Evolutionary conservation across 116 monocot species (phyloP).

Genomic region (Phalaenopsis hybrid): DNA sequence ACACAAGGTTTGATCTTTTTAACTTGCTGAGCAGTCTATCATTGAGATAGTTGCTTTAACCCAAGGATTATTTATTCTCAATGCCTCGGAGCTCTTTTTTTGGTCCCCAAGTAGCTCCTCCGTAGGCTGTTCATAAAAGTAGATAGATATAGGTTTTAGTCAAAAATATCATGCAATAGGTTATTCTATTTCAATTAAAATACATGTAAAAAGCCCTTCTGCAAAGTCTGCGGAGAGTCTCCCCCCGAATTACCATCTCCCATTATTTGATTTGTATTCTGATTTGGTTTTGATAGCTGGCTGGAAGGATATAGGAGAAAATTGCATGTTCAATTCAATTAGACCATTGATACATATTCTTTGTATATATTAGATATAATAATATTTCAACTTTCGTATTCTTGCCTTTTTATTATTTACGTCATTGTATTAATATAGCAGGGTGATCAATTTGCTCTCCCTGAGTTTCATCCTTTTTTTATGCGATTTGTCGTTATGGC

Average conservation of each 20-base stretch:
- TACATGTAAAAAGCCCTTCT: neutral
- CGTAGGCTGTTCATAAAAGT: neutral
- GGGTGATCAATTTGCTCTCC: too few relatives aligned
- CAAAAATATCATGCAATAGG: neutral
- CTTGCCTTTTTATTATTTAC: neutral
- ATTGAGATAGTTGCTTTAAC: neutral
- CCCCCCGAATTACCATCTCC: neutral
- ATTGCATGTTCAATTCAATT: neutral
- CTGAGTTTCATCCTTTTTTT: too few relatives aligned
- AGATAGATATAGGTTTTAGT: neutral
- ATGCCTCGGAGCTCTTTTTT: neutral
- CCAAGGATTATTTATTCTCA: neutral
- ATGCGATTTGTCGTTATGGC: too few relatives aligned
- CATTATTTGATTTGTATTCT: neutral
- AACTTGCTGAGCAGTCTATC: neutral
- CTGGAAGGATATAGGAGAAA: neutral
- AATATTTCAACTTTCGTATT: neutral
- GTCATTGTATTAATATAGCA: too few relatives aligned
- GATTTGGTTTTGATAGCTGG: neutral
- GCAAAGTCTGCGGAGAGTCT: neutral
- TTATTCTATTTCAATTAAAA: too few relatives aligned
- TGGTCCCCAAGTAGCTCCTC: neutral
- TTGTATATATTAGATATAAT: neutral
- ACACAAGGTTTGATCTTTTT: constrained; percentile 1
- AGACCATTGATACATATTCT: neutral